Percentiles rank a stretch among this genome's conserved stretches.
Evolutionary conservation across 1,284 basidiomycete genomes (phyloP).

Genomic region (Ceratobasidium theobromae): DNA sequence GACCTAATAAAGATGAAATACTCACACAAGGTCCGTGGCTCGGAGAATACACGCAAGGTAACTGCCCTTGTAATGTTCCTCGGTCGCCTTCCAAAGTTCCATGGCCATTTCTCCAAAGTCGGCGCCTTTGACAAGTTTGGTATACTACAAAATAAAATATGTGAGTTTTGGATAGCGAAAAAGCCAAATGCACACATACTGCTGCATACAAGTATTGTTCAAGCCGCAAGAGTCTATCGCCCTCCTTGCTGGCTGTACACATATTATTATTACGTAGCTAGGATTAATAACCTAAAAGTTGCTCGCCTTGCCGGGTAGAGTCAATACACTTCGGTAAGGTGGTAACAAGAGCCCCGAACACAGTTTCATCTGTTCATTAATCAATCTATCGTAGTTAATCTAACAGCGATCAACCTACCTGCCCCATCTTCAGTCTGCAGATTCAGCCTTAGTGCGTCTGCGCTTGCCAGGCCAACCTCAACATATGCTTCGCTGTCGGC

Average conservation of each 20-base stretch:
- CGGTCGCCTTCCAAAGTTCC: constrained; percentile 61
- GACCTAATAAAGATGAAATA: constrained; percentile 26
- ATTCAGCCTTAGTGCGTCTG: constrained; percentile 18
- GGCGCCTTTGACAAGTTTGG: constrained; percentile 46
- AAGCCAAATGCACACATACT: constrained; percentile 50
- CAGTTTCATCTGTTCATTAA: constrained; percentile 49
- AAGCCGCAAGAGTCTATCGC: constrained; percentile 64
- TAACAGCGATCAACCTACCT: neutral
- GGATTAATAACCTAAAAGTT: constrained; percentile 14
- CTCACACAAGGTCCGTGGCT: constrained; percentile 67
- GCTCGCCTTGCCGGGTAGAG: constrained; percentile 57
- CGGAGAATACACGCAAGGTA: constrained; percentile 71
- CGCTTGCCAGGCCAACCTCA: constrained; percentile 30
- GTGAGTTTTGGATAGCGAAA: neutral
- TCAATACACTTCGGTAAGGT: constrained; percentile 62
- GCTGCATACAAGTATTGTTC: constrained; percentile 78
- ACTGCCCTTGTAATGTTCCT: constrained; percentile 65
- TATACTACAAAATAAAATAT: constrained; percentile 10
- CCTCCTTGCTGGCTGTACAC: constrained; percentile 46
- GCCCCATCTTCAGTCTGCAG: constrained; percentile 22
- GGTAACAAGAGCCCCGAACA: constrained; percentile 54
- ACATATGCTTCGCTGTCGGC: constrained; percentile 18
- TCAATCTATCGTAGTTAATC: neutral
- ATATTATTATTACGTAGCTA: neutral
- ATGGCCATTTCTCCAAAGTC: constrained; percentile 56